Conservation (phyloP, 768 basidiomycete species). For the Mrakia blollopis region DNA sequence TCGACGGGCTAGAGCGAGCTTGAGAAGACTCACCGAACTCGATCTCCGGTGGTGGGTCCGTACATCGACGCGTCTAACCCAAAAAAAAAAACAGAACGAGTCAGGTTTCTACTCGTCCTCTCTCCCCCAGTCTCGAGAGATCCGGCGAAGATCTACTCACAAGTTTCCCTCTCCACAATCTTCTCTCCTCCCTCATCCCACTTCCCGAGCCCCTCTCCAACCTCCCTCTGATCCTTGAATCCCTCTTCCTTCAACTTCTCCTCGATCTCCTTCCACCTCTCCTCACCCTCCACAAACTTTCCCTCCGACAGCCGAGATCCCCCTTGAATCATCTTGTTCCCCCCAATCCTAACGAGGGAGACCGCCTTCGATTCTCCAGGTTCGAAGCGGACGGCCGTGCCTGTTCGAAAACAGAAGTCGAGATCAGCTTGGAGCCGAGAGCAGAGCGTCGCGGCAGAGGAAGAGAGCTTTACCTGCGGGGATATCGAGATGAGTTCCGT, state of each 20-base stretch:
- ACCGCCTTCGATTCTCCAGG: slow-evolving; percentile 85
- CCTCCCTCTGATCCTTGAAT: slow-evolving; percentile 19
- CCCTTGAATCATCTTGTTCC: slow-evolving; percentile 65
- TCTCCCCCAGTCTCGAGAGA: no score
- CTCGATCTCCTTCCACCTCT: slow-evolving; percentile 31
- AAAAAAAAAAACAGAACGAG: not conserved
- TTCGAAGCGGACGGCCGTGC: slow-evolving; percentile 94
- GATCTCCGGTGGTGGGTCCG: slow-evolving; percentile 88
- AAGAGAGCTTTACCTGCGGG: no score
- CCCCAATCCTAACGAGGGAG: slow-evolving; percentile 71
- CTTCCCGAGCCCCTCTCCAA: not conserved
- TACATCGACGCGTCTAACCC: slow-evolving; percentile 74
- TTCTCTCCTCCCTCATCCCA: slow-evolving; percentile 1
- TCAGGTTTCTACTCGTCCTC: no score
- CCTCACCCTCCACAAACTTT: not conserved
- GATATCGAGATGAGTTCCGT: slow-evolving; percentile 73
- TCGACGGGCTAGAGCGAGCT: not conserved
- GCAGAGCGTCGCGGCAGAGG: no score
- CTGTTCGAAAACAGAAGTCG: no score
- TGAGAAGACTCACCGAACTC: slow-evolving; percentile 51
- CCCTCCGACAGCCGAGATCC: slow-evolving; percentile 46
- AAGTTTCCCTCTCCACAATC: slow-evolving; percentile 49
- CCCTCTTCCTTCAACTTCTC: not conserved
- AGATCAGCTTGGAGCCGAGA: no score
- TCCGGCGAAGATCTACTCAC: slow-evolving; percentile 35